Evolutionary conservation across 176 grass and related monocot species (phyloP), one percentile per base, ranked within the genome.

Genomic region (Avena sativa): DNA sequence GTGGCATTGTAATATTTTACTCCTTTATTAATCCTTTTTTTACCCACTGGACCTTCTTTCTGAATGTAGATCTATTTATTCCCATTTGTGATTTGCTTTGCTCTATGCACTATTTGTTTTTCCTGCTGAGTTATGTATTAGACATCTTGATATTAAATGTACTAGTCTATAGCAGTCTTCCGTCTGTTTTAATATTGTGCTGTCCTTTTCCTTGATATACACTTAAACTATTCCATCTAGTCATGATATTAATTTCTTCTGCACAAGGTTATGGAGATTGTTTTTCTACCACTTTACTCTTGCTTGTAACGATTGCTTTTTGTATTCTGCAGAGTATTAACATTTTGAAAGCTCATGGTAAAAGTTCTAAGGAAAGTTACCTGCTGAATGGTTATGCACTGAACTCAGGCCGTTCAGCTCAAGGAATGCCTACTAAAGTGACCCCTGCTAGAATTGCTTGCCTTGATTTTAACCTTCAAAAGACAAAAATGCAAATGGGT

Each of bases 401-500:
- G 17, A 57, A 57, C 55, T 57, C 55, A 57, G 55, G 55, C 55
- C 17, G 55, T 57, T 6, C 55, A 57, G 55, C 55, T 8, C 55
- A 57, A 57, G 55, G 55, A 19, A 57, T 57, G 55, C 55, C 55
- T 57, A 57, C 55, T 57, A 57, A 57, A 57, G 55, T 57, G 16
- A 57, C 55, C 55, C 55, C 55, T 57, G 55, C 55, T 57, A 19
- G 55, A 57, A 57, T 57, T 57, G 55, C 17, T 8, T 57, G 55
- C 16, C 55, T 57, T 20, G 55, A 57, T 57, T 57, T 57, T 57
- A 57, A 57, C 55, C 55, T 57, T 57, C 55, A 57, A 57, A 57
- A 57, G 55, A 57, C 93, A 88, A 98, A 98, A 73, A 93, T 98
- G 95, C 93, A 98, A 75, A 83, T 98, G 84, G 95, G 95, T 72